A percentile compares a stretch with the other conserved stretches of the same genome.
These are phyloP conservation scores for Vitis cinerea DNA, from an alignment of 164 flowering plant species.

Conservation along the genomic window DNA sequence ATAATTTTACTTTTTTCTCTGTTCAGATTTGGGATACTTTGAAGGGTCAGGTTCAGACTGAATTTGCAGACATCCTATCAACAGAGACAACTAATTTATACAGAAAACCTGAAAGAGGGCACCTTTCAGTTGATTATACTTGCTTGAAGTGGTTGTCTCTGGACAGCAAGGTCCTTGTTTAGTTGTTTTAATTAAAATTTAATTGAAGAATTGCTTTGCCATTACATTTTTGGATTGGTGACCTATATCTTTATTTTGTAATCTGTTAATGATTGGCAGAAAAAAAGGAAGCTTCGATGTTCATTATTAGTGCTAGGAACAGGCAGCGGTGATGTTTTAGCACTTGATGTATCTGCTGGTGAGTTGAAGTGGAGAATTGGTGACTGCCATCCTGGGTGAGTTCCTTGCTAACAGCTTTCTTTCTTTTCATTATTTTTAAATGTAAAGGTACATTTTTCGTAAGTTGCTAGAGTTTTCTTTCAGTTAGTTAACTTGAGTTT, in stretches of 20 bases:
- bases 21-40: conserved; percentile 85
- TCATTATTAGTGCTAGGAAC: conserved; percentile 78
- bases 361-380: conserved; percentile 73
- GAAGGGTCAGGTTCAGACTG: conserved; percentile 83
- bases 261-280: conserved; percentile 38
- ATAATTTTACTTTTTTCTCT: not conserved
- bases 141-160: conserved; percentile 87
- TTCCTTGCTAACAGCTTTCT: not conserved
- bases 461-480: not conserved
- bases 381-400: conserved; percentile 97
- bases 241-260: not conserved
- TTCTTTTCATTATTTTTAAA: not conserved
- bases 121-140: conserved; percentile 85
- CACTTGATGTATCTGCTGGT: conserved; percentile 81
- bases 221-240: not conserved
- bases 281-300: conserved; percentile 56
- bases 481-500: not conserved
- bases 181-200: not conserved
- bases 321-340: conserved; percentile 87
- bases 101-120: conserved; percentile 55
- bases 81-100: conserved; percentile 38
- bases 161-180: conserved; percentile 56
- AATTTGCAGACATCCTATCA: conserved; percentile 65
- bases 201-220: no score
- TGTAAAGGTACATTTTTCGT: not conserved